phyloP scores from a whole-genome alignment of 805 yeast genomes.

The Saccharomycopsis selenospora region DNA sequence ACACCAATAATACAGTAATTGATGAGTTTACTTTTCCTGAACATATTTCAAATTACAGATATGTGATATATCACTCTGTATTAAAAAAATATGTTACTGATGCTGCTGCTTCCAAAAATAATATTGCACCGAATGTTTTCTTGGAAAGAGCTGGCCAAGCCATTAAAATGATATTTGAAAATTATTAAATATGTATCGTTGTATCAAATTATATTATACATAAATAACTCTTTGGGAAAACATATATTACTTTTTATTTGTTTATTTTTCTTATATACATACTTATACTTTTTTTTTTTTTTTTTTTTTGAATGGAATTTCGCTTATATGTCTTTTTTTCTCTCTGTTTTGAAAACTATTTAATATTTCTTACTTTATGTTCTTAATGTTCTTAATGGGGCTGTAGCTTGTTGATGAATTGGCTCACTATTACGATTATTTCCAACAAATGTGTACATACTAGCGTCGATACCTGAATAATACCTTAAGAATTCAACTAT shows the following conservation, averaged over 20 bases:
- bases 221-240: background rate
- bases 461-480: constrained; percentile 40
- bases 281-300: too few relatives aligned
- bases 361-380: too few relatives aligned
- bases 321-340: too few relatives aligned
- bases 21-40: background rate
- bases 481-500: constrained; percentile 35
- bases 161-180: constrained; percentile 4
- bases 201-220: too few relatives aligned
- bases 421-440: too few relatives aligned
- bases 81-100: constrained; percentile 1
- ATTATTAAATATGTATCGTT: background rate
- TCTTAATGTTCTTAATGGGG: too few relatives aligned
- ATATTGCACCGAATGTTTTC: constrained; percentile 5
- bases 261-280: background rate
- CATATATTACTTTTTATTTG: background rate
- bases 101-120: background rate
- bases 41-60: background rate
- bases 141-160: constrained; percentile 6
- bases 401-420: too few relatives aligned
- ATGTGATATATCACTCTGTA: background rate
- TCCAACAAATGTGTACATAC: constrained; percentile 27
- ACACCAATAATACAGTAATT: background rate
- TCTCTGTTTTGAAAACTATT: background rate
- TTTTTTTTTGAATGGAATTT: too few relatives aligned